Evolutionary conservation across 2,329 filamentous ascomycete genomes (phyloP), one percentile per base, ranked within the genome.

Genomic region (Scedosporium aurantiacum): DNA sequence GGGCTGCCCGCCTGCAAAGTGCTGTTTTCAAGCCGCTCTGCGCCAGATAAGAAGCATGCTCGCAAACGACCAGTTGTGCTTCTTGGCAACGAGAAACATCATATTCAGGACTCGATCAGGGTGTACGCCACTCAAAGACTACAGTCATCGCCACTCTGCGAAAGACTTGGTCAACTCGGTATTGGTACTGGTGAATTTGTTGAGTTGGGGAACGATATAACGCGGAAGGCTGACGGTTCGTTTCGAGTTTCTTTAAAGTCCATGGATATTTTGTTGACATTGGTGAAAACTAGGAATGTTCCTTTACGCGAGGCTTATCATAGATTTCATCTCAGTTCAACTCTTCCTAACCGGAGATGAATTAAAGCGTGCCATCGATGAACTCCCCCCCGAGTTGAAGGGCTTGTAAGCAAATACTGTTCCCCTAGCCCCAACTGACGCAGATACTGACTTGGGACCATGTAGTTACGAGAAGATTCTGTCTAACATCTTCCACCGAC

Each of bases 401-500:
- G 64, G 69, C 0, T 72, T 71, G 69, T 70, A 40, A 37, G 66
- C 64, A 50, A 2, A 4, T 32, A 16, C 2, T 5, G 25, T 5
- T 6, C 5, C 43, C 4, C 45, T 32, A 40, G 57, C 5, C 5
- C n/a, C 2, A 21, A 57, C 12, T 37, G 32, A 37, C 10, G 10
- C 8, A 2, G 32, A 37, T 37, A 10, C 4, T 37, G 32, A 37
- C 32, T 37, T 37, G 10, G 8, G 10, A 10, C 12, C 32, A 3
- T 40, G 6, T 4, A 73, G 71, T 62, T 73, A 73, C 57, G 61
- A 59, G 6, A 65, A 66, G 10, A 69, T 74, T 7, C 41, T 74
- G 8, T 57, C 65, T 0, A 67, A 67, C 7, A 68, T 71, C 3
- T 28, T 61, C 12, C 52, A 62, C 1, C 63, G 64, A 3, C 60